Evolutionary conservation across 2,329 filamentous ascomycete species (phyloP).

Genomic region (Aspergillus sergii): DNA sequence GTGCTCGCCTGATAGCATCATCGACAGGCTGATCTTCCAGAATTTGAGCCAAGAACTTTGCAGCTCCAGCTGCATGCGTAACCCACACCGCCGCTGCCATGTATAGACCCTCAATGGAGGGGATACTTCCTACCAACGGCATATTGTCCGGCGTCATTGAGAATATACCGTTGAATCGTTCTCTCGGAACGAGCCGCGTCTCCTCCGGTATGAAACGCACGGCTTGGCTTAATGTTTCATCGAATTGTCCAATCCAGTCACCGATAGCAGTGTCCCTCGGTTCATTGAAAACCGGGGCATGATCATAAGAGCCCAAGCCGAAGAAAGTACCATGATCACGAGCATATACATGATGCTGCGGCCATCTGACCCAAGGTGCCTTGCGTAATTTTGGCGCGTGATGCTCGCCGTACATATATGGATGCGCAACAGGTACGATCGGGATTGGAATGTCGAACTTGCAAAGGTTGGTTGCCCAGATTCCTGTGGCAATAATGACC

Average conservation of each 20-base stretch:
- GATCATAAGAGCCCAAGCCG: conserved; percentile 39
- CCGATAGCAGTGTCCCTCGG: conserved; percentile 23
- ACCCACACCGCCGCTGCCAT: conserved; percentile 40
- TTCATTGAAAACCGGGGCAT: conserved; percentile 25
- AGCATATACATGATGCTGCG: conserved; percentile 38
- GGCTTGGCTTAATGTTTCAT: conserved; percentile 22
- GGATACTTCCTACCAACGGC: conserved; percentile 33
- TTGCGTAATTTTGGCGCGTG: conserved; percentile 20
- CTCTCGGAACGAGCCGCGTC: conserved; percentile 14
- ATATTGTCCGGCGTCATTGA: conserved; percentile 40
- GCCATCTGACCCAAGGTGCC: conserved; percentile 39
- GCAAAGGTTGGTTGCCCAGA: conserved; percentile 32
- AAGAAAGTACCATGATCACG: conserved; percentile 36
- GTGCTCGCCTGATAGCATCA: conserved; percentile 16
- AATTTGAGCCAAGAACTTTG: conserved; percentile 24
- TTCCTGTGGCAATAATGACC: conserved; percentile 33
- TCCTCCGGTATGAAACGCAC: conserved; percentile 22
- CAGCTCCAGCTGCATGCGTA: conserved; percentile 37
- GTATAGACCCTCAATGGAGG: conserved; percentile 28
- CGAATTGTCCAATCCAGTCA: conserved; percentile 27
- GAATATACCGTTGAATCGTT: conserved; percentile 38
- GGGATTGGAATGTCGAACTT: conserved; percentile 30
- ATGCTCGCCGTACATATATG: conserved; percentile 35
- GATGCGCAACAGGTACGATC: conserved; percentile 38
- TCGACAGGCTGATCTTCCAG: conserved; percentile 22